These are phyloP conservation scores for Trichoderma erinaceum DNA, from an alignment of 495 filamentous ascomycete species.

Conservation along the genomic window DNA sequence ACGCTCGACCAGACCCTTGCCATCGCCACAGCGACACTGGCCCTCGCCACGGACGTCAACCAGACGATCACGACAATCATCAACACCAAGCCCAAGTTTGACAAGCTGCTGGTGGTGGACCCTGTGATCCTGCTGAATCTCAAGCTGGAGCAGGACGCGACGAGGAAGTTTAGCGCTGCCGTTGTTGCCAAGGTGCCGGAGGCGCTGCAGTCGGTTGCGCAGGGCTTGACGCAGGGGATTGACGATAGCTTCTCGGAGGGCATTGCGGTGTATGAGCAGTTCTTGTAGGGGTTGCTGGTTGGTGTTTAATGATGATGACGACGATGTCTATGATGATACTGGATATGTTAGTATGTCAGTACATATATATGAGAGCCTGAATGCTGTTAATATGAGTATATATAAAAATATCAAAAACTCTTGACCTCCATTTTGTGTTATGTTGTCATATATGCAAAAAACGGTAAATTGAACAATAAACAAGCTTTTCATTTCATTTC, in stretches of 20 bases:
- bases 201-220: constrained; percentile 23
- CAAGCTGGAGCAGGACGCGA: constrained; percentile 29
- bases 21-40: constrained; percentile 24
- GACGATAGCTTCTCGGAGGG: constrained; percentile 25
- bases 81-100: constrained; percentile 30
- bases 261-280: constrained; percentile 24
- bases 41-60: constrained; percentile 25
- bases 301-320: background rate
- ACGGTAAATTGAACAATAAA: background rate
- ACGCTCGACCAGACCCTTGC: constrained; percentile 23
- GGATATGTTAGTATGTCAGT: background rate
- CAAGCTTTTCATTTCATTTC: no score
- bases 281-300: background rate
- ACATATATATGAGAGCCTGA: background rate
- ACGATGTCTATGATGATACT: background rate
- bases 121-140: constrained; percentile 31
- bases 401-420: background rate
- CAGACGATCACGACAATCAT: constrained; percentile 26
- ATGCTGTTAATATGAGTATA: no score
- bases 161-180: constrained; percentile 25
- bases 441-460: background rate
- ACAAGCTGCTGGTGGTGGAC: constrained; percentile 24
- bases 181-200: constrained; percentile 32
- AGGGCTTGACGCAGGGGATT: constrained; percentile 25
- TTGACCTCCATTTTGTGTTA: background rate